phyloP scores from a whole-genome alignment of 148 eudicot species.

The Agrostemma githago region DNA sequence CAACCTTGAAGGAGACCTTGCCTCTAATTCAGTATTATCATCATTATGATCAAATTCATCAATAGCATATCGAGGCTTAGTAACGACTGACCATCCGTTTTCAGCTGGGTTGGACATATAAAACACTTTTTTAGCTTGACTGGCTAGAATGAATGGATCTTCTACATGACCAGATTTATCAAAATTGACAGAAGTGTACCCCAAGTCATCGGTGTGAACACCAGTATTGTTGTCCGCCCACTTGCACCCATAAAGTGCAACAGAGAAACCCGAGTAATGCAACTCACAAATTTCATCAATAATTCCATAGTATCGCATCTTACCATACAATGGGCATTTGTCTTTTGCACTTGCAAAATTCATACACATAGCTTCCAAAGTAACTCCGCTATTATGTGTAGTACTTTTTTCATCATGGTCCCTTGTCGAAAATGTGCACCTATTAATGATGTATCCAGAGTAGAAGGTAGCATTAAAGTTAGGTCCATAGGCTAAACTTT shows the following conservation, averaged over 20 bases:
- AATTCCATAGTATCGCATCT: neutral
- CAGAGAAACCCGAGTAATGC: neutral
- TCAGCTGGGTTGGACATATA: neutral
- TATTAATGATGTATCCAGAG: neutral
- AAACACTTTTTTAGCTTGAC: slow-evolving; percentile 5
- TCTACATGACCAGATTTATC: neutral
- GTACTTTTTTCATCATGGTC: slow-evolving; percentile 8
- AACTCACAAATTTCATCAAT: slow-evolving; percentile 11
- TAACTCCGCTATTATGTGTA: slow-evolving; percentile 7
- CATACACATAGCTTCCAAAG: neutral
- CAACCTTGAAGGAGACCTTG: too few relatives aligned
- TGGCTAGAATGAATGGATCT: neutral
- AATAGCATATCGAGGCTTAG: neutral
- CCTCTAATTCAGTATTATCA: neutral
- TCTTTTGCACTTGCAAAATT: slow-evolving; percentile 5
- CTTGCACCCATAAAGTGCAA: neutral
- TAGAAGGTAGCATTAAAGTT: too few relatives aligned
- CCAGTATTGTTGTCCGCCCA: slow-evolving; percentile 1
- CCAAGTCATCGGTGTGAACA: neutral
- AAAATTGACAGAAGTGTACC: neutral
- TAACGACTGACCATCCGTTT: neutral
- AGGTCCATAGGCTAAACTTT: slow-evolving; percentile 11
- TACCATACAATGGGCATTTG: neutral
- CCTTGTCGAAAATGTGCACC: neutral
- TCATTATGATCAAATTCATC: neutral